Evolutionary conservation across 495 filamentous ascomycete species (phyloP).

Genomic region (Daldinia concentrica): DNA sequence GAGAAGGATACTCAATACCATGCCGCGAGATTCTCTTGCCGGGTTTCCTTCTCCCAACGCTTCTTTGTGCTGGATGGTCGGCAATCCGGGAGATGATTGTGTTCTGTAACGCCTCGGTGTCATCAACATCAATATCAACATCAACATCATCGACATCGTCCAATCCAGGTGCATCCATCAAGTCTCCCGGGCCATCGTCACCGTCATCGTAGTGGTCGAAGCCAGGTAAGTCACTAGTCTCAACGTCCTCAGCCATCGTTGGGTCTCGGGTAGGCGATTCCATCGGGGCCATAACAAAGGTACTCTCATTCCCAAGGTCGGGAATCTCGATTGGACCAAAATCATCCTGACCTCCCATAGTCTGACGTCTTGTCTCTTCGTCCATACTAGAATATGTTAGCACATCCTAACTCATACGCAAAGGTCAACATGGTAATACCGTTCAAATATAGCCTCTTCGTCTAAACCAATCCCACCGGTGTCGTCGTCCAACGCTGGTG

Average conservation of each 20-base stretch:
- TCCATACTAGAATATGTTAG: conserved; percentile 49
- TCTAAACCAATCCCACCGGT: conserved; percentile 53
- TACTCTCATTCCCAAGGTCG: conserved; percentile 56
- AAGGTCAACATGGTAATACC: conserved; percentile 46
- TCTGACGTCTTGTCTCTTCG: conserved; percentile 48
- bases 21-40: conserved; percentile 72
- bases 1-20: conserved; percentile 77
- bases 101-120: conserved; percentile 34
- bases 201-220: conserved; percentile 45
- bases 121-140: conserved; percentile 1
- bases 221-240: conserved; percentile 28
- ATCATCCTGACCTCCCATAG: conserved; percentile 53
- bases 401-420: neutral
- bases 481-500: conserved; percentile 50
- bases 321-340: conserved; percentile 57
- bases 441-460: conserved; percentile 49
- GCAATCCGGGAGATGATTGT: conserved; percentile 40
- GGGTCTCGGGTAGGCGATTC: conserved; percentile 41
- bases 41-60: conserved; percentile 53
- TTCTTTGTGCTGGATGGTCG: conserved; percentile 40
- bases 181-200: conserved; percentile 33
- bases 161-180: conserved; percentile 30
- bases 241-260: conserved; percentile 22
- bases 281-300: conserved; percentile 52
- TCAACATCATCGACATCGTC: conserved; percentile 39